Conservation (phyloP, 2,329 filamentous ascomycete genomes). For the Lizonia empirigonia region DNA sequence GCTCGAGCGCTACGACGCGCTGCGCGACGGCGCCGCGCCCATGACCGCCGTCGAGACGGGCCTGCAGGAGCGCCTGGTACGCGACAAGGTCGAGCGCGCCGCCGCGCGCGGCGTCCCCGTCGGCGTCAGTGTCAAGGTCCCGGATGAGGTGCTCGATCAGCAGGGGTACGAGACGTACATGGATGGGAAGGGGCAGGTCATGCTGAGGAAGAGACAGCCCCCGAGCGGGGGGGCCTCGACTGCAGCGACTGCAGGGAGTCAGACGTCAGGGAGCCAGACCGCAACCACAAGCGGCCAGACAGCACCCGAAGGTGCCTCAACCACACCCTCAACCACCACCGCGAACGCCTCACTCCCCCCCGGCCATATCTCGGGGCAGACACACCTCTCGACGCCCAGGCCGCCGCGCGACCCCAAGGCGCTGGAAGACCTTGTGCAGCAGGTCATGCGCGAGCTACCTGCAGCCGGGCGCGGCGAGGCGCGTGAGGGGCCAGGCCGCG, state of each 20-base stretch:
- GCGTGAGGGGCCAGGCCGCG: no score
- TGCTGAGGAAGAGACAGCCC: conserved; percentile 51
- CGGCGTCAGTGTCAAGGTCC: conserved; percentile 47
- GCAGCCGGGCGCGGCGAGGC: no score
- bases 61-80: conserved; percentile 5
- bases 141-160: conserved; percentile 55
- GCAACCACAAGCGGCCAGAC: background rate
- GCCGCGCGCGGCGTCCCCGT: conserved; percentile 17
- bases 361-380: background rate
- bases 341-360: background rate
- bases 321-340: conserved; percentile 12
- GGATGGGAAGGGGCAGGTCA: conserved; percentile 56
- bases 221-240: background rate
- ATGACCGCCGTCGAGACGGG: conserved; percentile 18
- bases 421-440: conserved; percentile 52
- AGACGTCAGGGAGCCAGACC: background rate
- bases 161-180: conserved; percentile 59
- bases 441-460: conserved; percentile 54
- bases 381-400: background rate
- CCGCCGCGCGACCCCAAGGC: conserved; percentile 49
- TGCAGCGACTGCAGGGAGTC: conserved; percentile 14
- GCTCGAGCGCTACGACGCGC: conserved; percentile 51
- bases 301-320: background rate
- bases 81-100: conserved; percentile 14
- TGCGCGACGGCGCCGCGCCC: conserved; percentile 18